These are phyloP conservation scores for Colletotrichum abscissum DNA, from an alignment of 2,329 filamentous ascomycete species.

Conservation along the genomic window DNA sequence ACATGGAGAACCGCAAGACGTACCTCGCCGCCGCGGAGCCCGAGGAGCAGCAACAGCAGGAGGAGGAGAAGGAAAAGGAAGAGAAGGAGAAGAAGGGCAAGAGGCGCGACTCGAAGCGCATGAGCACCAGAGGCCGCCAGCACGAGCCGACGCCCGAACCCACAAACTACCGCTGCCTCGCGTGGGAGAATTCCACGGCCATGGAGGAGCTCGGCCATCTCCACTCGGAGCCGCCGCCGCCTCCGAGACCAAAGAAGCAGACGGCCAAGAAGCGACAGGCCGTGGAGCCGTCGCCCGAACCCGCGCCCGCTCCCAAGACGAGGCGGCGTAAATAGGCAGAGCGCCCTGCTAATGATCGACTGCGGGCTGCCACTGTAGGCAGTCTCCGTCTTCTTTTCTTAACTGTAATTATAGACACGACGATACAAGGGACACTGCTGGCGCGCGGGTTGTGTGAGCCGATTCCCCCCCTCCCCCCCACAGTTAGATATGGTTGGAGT, in stretches of 20 bases:
- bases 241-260: constrained; percentile 61
- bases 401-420: constrained; percentile 27
- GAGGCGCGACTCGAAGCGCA: constrained; percentile 43
- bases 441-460: neutral
- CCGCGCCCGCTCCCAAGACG: constrained; percentile 40
- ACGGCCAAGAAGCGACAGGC: constrained; percentile 61
- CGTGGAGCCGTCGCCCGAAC: constrained; percentile 36
- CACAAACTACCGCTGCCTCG: constrained; percentile 60
- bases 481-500: constrained; percentile 2
- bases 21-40: constrained; percentile 70
- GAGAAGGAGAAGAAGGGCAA: constrained; percentile 48
- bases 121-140: constrained; percentile 59
- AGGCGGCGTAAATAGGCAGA: constrained; percentile 35
- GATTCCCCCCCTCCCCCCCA: neutral
- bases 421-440: neutral
- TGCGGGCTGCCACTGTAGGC: neutral
- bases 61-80: constrained; percentile 46
- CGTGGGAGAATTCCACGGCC: constrained; percentile 68
- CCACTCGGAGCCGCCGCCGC: constrained; percentile 66
- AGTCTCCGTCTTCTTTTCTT: neutral
- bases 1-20: constrained; percentile 83
- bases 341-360: no score
- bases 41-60: constrained; percentile 15
- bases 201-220: constrained; percentile 68
- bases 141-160: constrained; percentile 58